Percentiles rank a stretch among this genome's conserved stretches.
Conservation (phyloP, 2,329 filamentous ascomycete genomes). For the Exophiala dermatitidis region DNA sequence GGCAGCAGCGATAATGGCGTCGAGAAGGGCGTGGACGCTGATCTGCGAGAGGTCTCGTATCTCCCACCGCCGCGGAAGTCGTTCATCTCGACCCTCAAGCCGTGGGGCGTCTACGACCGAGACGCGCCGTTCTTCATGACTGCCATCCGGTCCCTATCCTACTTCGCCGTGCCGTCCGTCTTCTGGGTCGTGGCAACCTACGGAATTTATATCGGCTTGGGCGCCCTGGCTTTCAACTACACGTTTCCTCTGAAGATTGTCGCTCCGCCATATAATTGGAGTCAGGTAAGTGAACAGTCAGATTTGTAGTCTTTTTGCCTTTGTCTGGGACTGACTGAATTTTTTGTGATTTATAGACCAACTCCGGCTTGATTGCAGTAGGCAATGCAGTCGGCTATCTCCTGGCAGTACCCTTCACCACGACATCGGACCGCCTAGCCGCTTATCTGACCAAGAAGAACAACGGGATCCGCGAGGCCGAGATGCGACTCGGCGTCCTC, state of each 20-base stretch:
- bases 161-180: slow-evolving; percentile 44
- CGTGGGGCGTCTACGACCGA: slow-evolving; percentile 39
- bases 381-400: slow-evolving; percentile 33
- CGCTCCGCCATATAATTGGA: slow-evolving; percentile 33
- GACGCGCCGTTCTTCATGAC: slow-evolving; percentile 43
- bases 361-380: slow-evolving; percentile 43
- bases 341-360: slow-evolving; percentile 29
- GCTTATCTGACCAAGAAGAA: slow-evolving; percentile 35
- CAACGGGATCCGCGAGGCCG: slow-evolving; percentile 36
- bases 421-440: slow-evolving; percentile 36
- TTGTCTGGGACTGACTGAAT: not conserved
- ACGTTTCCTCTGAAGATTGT: slow-evolving; percentile 45
- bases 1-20: not conserved
- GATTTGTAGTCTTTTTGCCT: not conserved
- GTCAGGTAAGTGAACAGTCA: slow-evolving; percentile 28
- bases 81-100: slow-evolving; percentile 39
- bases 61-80: slow-evolving; percentile 36
- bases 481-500: slow-evolving; percentile 36
- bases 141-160: slow-evolving; percentile 42
- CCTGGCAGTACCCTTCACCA: slow-evolving; percentile 42
- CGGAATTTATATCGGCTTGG: slow-evolving; percentile 45
- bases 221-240: slow-evolving; percentile 46
- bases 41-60: slow-evolving; percentile 31
- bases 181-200: slow-evolving; percentile 48
- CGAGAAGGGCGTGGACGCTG: slow-evolving; percentile 22